phyloP scores from a whole-genome alignment of 371 early-diverging fungal species.

The Rozella allomycis region DNA sequence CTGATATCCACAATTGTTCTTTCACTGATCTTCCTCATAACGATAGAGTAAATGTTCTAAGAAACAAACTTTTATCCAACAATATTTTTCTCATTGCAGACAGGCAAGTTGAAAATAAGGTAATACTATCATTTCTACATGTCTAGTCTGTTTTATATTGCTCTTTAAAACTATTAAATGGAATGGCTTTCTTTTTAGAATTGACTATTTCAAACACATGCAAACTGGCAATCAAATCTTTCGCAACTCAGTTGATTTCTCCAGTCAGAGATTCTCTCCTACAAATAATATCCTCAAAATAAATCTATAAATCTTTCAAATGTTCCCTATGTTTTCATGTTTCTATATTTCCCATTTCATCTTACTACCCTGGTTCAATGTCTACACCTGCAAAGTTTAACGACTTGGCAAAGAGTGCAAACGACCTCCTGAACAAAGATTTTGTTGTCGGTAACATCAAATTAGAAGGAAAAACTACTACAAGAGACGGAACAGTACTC shows the following conservation, averaged over 20 bases:
- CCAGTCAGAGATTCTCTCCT: too few relatives aligned
- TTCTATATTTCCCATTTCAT: too few relatives aligned
- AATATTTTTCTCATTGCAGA: conserved; percentile 23
- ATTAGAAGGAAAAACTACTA: conserved; percentile 87
- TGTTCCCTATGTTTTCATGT: too few relatives aligned
- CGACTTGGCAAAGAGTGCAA: conserved; percentile 83
- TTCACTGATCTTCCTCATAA: neutral
- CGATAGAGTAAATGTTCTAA: conserved; percentile 4
- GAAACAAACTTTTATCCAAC: conserved; percentile 20
- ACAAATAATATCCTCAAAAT: too few relatives aligned
- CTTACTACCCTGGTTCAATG: too few relatives aligned
- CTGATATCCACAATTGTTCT: neutral
- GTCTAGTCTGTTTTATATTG: conserved; percentile 15
- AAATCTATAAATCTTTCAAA: too few relatives aligned
- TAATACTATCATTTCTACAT: too few relatives aligned
- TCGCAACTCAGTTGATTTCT: too few relatives aligned
- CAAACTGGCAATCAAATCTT: too few relatives aligned
- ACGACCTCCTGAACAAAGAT: conserved; percentile 64
- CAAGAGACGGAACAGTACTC: conserved; percentile 81
- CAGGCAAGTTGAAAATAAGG: conserved; percentile 12
- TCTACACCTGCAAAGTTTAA: conserved; percentile 34
- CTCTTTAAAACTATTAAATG: conserved; percentile 1
- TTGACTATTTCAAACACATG: too few relatives aligned
- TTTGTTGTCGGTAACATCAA: conserved; percentile 78
- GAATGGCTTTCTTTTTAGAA: conserved; percentile 2